These are phyloP conservation scores for Candolleomyces eurysporus DNA, from an alignment of 768 basidiomycete genomes.

Conservation along the genomic window DNA sequence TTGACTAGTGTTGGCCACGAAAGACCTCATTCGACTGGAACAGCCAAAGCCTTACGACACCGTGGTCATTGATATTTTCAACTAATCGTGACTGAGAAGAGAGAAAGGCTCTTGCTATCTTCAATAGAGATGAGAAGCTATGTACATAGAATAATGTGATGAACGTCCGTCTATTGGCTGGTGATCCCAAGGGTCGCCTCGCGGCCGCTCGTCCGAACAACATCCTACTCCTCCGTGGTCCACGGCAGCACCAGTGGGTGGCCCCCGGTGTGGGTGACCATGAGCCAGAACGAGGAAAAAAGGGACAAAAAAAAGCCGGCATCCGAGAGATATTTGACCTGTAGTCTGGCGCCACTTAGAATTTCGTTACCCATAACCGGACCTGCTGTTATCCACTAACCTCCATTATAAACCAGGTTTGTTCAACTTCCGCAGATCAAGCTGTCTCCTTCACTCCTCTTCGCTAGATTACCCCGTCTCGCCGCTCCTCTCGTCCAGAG, in stretches of 20 bases:
- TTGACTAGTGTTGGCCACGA: conserved; percentile 68
- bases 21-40: conserved; percentile 59
- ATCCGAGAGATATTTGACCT: not conserved
- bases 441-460: conserved; percentile 15
- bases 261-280: not conserved
- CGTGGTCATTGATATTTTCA: conserved; percentile 32
- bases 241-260: not conserved
- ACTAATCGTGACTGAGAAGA: not conserved
- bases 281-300: not conserved
- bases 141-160: not conserved
- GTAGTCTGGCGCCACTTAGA: not conserved
- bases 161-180: no score
- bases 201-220: not conserved
- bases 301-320: not conserved
- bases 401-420: not conserved
- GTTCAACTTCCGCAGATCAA: not conserved
- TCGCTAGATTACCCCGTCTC: conserved; percentile 19
- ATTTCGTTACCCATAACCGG: not conserved
- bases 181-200: not conserved
- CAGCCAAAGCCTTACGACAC: conserved; percentile 62
- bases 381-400: not conserved
- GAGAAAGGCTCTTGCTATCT: not conserved
- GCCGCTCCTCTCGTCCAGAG: conserved; percentile 8
- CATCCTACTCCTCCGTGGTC: not conserved
- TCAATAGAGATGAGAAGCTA: not conserved